Percentiles rank a stretch among this genome's conserved stretches.
These are phyloP conservation scores for Pseudocercospora macadamiae DNA, from an alignment of 2,329 filamentous ascomycete species.

Conservation along the genomic window DNA sequence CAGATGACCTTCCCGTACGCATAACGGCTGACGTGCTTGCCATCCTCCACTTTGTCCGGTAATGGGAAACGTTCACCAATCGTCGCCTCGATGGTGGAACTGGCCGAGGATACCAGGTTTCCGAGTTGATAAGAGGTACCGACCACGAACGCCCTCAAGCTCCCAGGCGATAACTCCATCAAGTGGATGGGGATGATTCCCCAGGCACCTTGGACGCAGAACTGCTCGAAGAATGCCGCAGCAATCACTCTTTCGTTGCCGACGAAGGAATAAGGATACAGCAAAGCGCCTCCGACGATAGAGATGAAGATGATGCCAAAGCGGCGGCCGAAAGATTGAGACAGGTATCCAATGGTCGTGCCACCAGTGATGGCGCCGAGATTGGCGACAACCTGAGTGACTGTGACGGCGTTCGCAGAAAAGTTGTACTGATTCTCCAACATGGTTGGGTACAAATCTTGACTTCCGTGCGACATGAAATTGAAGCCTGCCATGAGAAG, in stretches of 20 bases:
- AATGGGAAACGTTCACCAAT: constrained; percentile 48
- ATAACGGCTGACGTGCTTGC: constrained; percentile 44
- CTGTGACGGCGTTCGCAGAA: constrained; percentile 50
- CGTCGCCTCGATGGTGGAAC: constrained; percentile 47
- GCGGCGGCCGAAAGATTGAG: constrained; percentile 51
- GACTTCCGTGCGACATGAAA: constrained; percentile 82
- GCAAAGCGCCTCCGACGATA: constrained; percentile 70
- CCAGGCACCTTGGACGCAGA: constrained; percentile 41
- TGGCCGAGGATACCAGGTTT: constrained; percentile 63
- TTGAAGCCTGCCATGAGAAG: constrained; percentile 90
- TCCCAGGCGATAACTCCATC: constrained; percentile 74
- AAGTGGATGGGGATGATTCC: constrained; percentile 64
- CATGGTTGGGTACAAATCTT: constrained; percentile 66
- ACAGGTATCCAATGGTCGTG: constrained; percentile 50
- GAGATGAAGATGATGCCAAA: constrained; percentile 53
- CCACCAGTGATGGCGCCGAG: constrained; percentile 54
- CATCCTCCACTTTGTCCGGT: constrained; percentile 44
- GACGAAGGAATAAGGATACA: constrained; percentile 82
- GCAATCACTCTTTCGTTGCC: constrained; percentile 68
- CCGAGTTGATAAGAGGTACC: constrained; percentile 77
- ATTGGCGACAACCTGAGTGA: constrained; percentile 55
- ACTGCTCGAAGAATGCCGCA: constrained; percentile 76
- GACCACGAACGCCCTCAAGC: constrained; percentile 74
- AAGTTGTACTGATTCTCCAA: constrained; percentile 62
- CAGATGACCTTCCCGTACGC: constrained; percentile 46